Base-by-base conservation (phyloP, 1,284 basidiomycete species). In the Apiotrichum veenhuisii region DNA sequence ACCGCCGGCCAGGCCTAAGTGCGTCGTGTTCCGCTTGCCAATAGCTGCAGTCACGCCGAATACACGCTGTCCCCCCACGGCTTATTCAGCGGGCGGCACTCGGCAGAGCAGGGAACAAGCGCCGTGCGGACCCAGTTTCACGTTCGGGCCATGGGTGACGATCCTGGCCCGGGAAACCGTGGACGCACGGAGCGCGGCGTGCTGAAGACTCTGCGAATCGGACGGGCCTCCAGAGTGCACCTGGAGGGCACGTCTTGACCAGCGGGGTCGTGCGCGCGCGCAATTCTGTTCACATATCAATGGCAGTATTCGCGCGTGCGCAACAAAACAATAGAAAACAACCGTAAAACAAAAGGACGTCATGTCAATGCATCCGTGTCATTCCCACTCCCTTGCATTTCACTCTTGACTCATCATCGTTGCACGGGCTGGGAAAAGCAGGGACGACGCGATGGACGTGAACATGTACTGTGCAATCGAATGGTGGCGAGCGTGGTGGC, bases 1-100 rank as follows among this genome's bases (percentile, higher is more conserved):
- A 76, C 74, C 4, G 70, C 70, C 1, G 72, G 71, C n/a, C 53
- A 58, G 41, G 55, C 50, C 12, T 66, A 52, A 42, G 46, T 9
- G 22, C 18, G 42, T 20, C 14, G 25, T 27, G 10, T 3, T 23
- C 26, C 26, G 44, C n/a, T 34, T 46, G 44, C 44, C n/a, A n/a
- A 38, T 1, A 12, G 2, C 8, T n/a, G 1, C 8, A 18, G 8
- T 8, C 14, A 12, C 17, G 15, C 5, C 12, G 30, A 12, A 12
- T 30, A 30, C 30, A 30, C 30, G 30, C 30, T 30, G 30, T 30
- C 7, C 7, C 12, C 30, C 5, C 30, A 30, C 12, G 30, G 30
- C 30, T 8, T 18, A 17, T 17, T 38, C 37, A 38, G 4, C 18
- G 37, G 37, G 3, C 8, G 37, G 37, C 17, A 17, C 8, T 18